These are phyloP conservation scores for Gracilaria domingensis DNA, from an alignment of 23 red algal species.

Conservation along the genomic window DNA sequence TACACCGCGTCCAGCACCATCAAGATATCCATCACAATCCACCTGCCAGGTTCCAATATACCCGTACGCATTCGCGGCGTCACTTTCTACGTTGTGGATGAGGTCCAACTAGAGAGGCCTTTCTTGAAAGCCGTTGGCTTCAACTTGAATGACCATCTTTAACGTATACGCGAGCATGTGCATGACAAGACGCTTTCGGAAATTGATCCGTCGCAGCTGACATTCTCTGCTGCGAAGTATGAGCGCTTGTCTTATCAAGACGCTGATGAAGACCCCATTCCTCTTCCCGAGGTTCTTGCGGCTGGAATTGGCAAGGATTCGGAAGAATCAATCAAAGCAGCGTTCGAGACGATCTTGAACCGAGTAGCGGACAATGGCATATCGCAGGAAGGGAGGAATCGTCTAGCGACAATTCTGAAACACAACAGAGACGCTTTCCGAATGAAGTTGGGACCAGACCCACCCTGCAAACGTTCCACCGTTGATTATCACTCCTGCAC, in stretches of 20 bases:
- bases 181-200: background rate
- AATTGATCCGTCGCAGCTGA: background rate
- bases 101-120: background rate
- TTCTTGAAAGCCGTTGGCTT: slow-evolving; percentile 14
- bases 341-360: background rate
- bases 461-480: background rate
- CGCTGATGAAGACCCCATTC: slow-evolving; percentile 15
- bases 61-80: background rate
- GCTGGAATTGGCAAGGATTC: background rate
- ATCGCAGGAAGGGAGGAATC: background rate
- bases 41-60: background rate
- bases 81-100: background rate
- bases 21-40: background rate
- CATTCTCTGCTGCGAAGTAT: background rate
- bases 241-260: background rate
- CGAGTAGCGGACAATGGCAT: background rate
- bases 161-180: background rate
- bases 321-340: background rate
- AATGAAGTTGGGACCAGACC: slow-evolving; percentile 29
- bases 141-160: background rate
- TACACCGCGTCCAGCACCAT: background rate
- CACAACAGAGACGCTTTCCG: background rate
- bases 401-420: background rate
- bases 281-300: background rate
- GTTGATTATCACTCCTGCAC: too few relatives aligned